These are phyloP conservation scores for Pascua guehoae DNA, from an alignment of 1,284 basidiomycete genomes.

Conservation along the genomic window DNA sequence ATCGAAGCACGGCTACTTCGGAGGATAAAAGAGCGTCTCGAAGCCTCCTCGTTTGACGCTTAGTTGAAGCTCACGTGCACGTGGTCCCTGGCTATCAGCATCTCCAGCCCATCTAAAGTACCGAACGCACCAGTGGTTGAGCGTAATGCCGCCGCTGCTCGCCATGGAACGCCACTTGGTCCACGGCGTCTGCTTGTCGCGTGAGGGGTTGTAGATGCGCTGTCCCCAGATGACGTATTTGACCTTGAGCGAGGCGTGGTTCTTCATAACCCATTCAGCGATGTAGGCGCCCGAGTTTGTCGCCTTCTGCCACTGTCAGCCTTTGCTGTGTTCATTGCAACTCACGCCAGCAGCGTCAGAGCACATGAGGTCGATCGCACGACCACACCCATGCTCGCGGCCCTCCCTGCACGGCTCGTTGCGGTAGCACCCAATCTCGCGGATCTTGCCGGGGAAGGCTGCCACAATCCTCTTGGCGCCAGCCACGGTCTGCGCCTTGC, in stretches of 20 bases:
- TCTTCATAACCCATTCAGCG: conserved; percentile 1
- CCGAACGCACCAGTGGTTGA: conserved; percentile 1
- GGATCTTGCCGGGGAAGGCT: neutral
- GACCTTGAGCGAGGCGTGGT: neutral
- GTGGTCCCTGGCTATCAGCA: conserved; percentile 2
- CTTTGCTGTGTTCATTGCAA: neutral
- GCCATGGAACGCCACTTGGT: neutral
- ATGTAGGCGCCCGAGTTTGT: neutral
- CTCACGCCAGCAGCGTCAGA: conserved; percentile 1
- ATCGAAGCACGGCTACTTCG: no score
- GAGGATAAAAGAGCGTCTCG: no score
- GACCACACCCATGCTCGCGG: neutral
- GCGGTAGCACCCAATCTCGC: conserved; percentile 3
- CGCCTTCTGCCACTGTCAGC: neutral
- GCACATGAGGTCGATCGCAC: conserved; percentile 3
- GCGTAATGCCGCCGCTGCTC: neutral
- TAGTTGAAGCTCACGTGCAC: conserved; percentile 4
- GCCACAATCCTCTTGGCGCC: neutral
- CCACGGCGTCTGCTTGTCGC: neutral
- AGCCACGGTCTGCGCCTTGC: neutral
- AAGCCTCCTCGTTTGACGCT: neutral
- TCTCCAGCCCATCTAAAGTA: no score
- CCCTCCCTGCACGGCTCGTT: neutral
- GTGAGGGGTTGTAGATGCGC: neutral
- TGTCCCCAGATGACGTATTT: conserved; percentile 4